Base-by-base conservation (phyloP, 352 stramenopile species). In the Phytopythium delawarense region DNA sequence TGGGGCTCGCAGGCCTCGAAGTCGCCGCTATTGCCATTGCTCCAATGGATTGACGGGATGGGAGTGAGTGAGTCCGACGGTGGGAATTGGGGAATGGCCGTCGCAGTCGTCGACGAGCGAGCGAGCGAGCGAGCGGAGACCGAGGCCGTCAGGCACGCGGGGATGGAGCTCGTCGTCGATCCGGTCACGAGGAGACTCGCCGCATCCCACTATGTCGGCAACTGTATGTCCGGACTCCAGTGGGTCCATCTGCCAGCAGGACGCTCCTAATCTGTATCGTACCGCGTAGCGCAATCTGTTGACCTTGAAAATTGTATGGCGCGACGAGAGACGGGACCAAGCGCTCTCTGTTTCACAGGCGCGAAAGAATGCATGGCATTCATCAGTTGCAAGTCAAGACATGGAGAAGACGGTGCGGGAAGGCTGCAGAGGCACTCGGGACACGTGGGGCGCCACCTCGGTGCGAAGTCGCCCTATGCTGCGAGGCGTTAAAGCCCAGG, bases 171-270 rank as follows among this genome's bases (percentile, higher is more conserved):
- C 7, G 44, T 32, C n/a, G 45, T 51, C 45, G 45, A 51, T 51
- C 45, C 45, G 21, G 45, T 51, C 45, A 51, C 45, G 20, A 25
- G 20, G 20, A 25, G 42, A 49, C 42, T 49, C 20, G 42, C 4
- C 25, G 12, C 2, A 3, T 51, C n/a, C 45, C 45, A 51, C 45
- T 51, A 32, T 51, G 45, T 51, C 45, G 45, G 20, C 25, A 51
- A 51, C 45, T 51, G 45, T 51, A 51, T 51, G 45, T 51, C 21
- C n/a, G n/a, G n/a, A n/a, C n/a, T n/a, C n/a, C n/a, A n/a, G 40
- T 21, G 40, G 16, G 42, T 49, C 42, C 42, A 25, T 5, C 42
- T 25, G 42, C 20, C 42, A 11, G 0, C 42, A 9, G 7, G 20
- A 49, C 2, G 4, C 21, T 18, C 7, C 18, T 32, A 32, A 28